Evolutionary conservation across 352 stramenopile genomes (phyloP).

Genomic region (Globisporangium orthogonon): DNA sequence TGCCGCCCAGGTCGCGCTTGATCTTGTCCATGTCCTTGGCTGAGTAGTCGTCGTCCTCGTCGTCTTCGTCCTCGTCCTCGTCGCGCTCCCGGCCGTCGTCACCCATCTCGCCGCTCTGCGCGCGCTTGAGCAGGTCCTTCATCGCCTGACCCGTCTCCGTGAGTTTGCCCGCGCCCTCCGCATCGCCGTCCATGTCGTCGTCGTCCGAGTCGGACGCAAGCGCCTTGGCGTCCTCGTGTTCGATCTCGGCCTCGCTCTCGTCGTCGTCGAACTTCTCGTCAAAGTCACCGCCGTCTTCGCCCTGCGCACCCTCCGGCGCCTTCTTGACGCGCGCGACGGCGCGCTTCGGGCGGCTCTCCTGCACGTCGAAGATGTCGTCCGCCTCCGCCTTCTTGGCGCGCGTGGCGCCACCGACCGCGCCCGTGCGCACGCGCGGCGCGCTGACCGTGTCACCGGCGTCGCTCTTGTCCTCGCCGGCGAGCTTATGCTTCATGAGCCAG

Average conservation of each 20-base stretch:
- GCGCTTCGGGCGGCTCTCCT: constrained; percentile 41
- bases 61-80: constrained; percentile 53
- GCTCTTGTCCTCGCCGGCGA: constrained; percentile 65
- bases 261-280: constrained; percentile 87
- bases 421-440: constrained; percentile 61
- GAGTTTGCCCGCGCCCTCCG: constrained; percentile 61
- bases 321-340: constrained; percentile 48
- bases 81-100: constrained; percentile 50
- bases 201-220: constrained; percentile 69
- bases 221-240: constrained; percentile 59
- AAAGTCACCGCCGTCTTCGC: constrained; percentile 82
- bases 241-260: constrained; percentile 79
- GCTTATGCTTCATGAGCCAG: constrained; percentile 87
- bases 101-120: constrained; percentile 68
- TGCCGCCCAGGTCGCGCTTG: constrained; percentile 67
- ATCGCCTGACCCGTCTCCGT: constrained; percentile 79
- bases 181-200: constrained; percentile 71
- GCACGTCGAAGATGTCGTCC: constrained; percentile 67
- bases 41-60: constrained; percentile 61
- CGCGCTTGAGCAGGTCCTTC: constrained; percentile 78
- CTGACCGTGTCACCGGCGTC: constrained; percentile 52
- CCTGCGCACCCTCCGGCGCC: constrained; percentile 46
- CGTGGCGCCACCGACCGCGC: constrained; percentile 26
- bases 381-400: constrained; percentile 33
- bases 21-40: constrained; percentile 82